These are phyloP conservation scores for Pouteria campechiana DNA, from an alignment of 179 eudicot genomes.

Conservation along the genomic window DNA sequence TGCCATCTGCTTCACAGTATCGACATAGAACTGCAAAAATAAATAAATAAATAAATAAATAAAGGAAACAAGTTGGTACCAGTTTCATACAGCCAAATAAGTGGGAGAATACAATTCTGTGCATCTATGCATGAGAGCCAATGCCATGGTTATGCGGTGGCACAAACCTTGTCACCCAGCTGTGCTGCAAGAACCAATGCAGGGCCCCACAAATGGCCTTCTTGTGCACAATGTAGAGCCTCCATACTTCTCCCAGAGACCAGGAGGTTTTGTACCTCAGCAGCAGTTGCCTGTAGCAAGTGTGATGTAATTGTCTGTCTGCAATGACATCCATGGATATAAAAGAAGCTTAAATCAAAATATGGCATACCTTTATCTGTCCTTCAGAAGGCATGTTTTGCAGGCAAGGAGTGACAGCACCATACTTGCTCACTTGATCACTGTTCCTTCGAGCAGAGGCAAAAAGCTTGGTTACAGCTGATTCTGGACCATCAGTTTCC, in stretches of 20 bases:
- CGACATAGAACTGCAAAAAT: slow-evolving; percentile 63
- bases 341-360: no score
- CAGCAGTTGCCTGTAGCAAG: slow-evolving; percentile 59
- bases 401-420: slow-evolving; percentile 47
- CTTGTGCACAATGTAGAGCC: slow-evolving; percentile 73
- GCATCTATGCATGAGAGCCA: no score
- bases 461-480: slow-evolving; percentile 80
- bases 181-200: slow-evolving; percentile 80
- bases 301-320: no score
- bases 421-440: slow-evolving; percentile 30
- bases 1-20: slow-evolving; percentile 87
- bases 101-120: neutral
- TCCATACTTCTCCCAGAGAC: slow-evolving; percentile 75
- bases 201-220: slow-evolving; percentile 81
- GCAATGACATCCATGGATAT: no score
- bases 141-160: no score
- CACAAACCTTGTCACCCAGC: slow-evolving; percentile 81
- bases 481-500: slow-evolving; percentile 80
- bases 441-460: slow-evolving; percentile 52
- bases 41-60: no score
- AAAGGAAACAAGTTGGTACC: no score
- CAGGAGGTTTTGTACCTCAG: slow-evolving; percentile 73
- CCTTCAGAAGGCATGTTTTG: slow-evolving; percentile 68
- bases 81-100: neutral
- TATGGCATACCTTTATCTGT: slow-evolving; percentile 55